These are phyloP conservation scores for Hyparrhenia diplandra DNA, from an alignment of 176 grass and related monocot species.

Conservation along the genomic window DNA sequence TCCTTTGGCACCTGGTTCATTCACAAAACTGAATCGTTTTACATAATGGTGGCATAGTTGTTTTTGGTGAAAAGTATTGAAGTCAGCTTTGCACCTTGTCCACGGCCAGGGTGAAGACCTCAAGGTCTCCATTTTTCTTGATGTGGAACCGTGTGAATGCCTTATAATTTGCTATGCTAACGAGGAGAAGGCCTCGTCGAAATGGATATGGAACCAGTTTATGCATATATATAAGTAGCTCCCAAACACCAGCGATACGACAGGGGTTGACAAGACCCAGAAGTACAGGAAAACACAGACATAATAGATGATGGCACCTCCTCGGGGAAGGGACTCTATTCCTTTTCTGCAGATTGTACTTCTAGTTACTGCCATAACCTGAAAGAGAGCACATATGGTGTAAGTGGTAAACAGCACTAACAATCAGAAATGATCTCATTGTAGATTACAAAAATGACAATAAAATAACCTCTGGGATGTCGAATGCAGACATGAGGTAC, in stretches of 20 bases:
- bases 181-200: slow-evolving; percentile 97
- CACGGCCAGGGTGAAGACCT: slow-evolving; percentile 84
- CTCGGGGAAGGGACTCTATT: slow-evolving; percentile 76
- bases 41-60: background rate
- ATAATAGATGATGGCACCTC: slow-evolving; percentile 92
- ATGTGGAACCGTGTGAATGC: slow-evolving; percentile 87
- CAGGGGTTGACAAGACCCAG: slow-evolving; percentile 95
- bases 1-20: slow-evolving; percentile 79
- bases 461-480: slow-evolving; percentile 86
- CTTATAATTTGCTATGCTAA: slow-evolving; percentile 95
- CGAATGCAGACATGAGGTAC: slow-evolving; percentile 99
- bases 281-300: slow-evolving; percentile 86
- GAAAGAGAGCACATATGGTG: background rate
- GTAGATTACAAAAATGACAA: slow-evolving; percentile 14
- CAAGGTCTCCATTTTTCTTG: slow-evolving; percentile 74
- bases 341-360: slow-evolving; percentile 83
- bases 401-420: background rate
- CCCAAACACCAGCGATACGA: slow-evolving; percentile 88
- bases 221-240: slow-evolving; percentile 96
- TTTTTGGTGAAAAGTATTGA: background rate
- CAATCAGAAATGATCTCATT: background rate
- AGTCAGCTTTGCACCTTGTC: slow-evolving; percentile 56
- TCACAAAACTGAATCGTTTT: background rate
- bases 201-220: slow-evolving; percentile 97
- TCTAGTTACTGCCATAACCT: slow-evolving; percentile 95